phyloP scores from a whole-genome alignment of 176 grass and related monocot species.

The Triticum urartu region DNA sequence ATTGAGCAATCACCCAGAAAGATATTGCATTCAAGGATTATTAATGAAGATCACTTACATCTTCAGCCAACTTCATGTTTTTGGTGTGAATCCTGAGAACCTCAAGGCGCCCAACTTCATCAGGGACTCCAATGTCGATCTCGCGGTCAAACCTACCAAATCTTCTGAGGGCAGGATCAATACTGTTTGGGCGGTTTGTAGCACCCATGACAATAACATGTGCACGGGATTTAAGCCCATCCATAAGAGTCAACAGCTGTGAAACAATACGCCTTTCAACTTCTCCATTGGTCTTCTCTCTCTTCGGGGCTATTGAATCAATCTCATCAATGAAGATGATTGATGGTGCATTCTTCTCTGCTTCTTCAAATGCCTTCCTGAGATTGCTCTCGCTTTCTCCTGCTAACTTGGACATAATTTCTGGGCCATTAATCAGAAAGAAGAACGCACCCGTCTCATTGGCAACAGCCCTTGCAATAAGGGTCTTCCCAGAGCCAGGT shows the following conservation, averaged over 20 bases:
- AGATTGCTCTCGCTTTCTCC: slow-evolving; percentile 89
- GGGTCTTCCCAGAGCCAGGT: slow-evolving; percentile 82
- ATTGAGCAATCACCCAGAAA: background rate
- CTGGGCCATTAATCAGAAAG: slow-evolving; percentile 84
- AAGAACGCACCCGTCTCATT: slow-evolving; percentile 92
- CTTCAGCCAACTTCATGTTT: slow-evolving; percentile 88
- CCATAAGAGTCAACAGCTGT: slow-evolving; percentile 85
- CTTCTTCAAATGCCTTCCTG: slow-evolving; percentile 91
- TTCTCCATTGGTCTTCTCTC: slow-evolving; percentile 89
- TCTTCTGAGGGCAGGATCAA: slow-evolving; percentile 79
- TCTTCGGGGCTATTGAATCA: slow-evolving; percentile 77
- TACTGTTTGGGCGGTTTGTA: slow-evolving; percentile 83
- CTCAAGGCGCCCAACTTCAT: slow-evolving; percentile 83
- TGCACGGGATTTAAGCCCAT: slow-evolving; percentile 66
- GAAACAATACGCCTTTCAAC: slow-evolving; percentile 87
- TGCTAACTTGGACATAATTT: slow-evolving; percentile 91
- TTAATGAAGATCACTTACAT: slow-evolving; percentile 43
- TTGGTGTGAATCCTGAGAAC: slow-evolving; percentile 89
- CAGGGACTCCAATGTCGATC: slow-evolving; percentile 88
- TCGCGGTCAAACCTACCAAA: slow-evolving; percentile 87
- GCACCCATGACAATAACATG: slow-evolving; percentile 94
- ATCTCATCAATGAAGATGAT: slow-evolving; percentile 92
- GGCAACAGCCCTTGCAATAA: slow-evolving; percentile 76
- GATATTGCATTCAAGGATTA: background rate
- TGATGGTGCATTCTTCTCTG: slow-evolving; percentile 83